Conservation (phyloP, 495 filamentous ascomycete genomes). For the Aeminium ludgeri region DNA sequence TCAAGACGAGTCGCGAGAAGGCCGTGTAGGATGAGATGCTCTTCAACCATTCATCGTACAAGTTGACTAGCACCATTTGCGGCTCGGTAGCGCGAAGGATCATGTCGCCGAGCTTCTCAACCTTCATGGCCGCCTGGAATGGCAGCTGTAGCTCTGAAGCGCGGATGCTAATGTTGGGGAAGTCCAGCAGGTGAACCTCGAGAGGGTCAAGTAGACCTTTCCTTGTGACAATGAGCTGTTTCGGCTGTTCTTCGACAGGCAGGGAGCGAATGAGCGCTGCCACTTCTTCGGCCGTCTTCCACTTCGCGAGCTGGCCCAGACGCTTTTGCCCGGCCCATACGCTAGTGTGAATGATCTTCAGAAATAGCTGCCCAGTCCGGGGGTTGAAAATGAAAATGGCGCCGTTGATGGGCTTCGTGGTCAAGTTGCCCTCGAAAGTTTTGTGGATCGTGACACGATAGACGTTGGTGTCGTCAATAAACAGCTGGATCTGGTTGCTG, state of each 20-base stretch:
- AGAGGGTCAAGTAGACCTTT: slow-evolving; percentile 96
- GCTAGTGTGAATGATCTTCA: slow-evolving; percentile 99
- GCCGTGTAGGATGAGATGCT: slow-evolving; percentile 96
- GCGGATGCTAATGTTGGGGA: slow-evolving; percentile 98
- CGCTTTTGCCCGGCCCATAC: slow-evolving; percentile 99
- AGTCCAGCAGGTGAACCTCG: slow-evolving; percentile 93
- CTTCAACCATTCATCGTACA: slow-evolving; percentile 99
- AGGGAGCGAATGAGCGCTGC: slow-evolving; percentile 92
- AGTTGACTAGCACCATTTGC: slow-evolving; percentile 98
- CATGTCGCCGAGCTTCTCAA: slow-evolving; percentile 98
- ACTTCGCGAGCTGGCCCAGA: slow-evolving; percentile 95
- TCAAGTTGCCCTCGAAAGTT: slow-evolving; percentile 98
- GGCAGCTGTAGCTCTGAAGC: slow-evolving; percentile 95
- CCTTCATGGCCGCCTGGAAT: slow-evolving; percentile 99
- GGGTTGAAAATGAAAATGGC: slow-evolving; percentile 99
- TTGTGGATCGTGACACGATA: slow-evolving; percentile 99
- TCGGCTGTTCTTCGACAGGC: slow-evolving; percentile 95
- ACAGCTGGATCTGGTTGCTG: slow-evolving; percentile 96
- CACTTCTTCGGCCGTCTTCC: slow-evolving; percentile 99
- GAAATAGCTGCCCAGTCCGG: slow-evolving; percentile 87
- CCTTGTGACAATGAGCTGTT: slow-evolving; percentile 94
- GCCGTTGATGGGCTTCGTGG: slow-evolving; percentile 98
- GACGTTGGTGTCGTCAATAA: slow-evolving; percentile 99
- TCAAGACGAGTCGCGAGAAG: slow-evolving; percentile 90
- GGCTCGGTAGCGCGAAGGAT: slow-evolving; percentile 94